Percentiles rank a stretch among this genome's conserved stretches.
Conservation (phyloP, 257 asterid species). For the Fraxinus excelsior region DNA sequence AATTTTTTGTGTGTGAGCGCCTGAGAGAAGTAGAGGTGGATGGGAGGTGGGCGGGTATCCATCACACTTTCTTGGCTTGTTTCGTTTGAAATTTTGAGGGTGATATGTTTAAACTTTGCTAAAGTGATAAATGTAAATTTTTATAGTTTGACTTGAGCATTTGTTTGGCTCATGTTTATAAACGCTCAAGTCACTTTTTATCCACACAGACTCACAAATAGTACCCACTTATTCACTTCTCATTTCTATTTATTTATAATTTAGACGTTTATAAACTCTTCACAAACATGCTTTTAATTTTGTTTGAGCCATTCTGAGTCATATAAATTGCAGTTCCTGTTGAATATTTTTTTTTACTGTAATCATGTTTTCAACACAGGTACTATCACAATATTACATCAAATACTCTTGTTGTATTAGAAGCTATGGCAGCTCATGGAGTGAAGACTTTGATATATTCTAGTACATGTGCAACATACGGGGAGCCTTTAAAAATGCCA, state of each 20-base stretch:
- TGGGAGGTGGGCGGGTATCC: too few relatives aligned
- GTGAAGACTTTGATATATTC: conserved; percentile 80
- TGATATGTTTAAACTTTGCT: neutral
- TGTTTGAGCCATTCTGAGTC: neutral
- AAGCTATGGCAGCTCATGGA: conserved; percentile 72
- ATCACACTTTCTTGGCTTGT: neutral
- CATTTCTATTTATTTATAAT: too few relatives aligned
- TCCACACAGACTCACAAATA: too few relatives aligned
- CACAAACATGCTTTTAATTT: neutral
- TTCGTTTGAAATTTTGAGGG: neutral
- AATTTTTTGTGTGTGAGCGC: neutral
- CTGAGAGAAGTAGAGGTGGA: too few relatives aligned
- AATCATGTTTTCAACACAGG: conserved; percentile 35
- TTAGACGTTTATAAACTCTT: too few relatives aligned
- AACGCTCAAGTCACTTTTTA: too few relatives aligned
- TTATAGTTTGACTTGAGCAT: neutral
- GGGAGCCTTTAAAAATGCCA: conserved; percentile 88
- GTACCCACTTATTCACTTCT: too few relatives aligned
- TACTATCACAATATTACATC: conserved; percentile 83
- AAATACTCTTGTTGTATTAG: conserved; percentile 58
- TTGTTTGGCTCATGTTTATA: too few relatives aligned
- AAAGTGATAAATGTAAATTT: neutral
- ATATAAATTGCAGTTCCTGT: neutral
- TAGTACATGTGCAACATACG: conserved; percentile 87
- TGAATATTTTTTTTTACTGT: neutral